phyloP scores from a whole-genome alignment of 306 rosid genomes.

The Mimosa bimucronata region DNA sequence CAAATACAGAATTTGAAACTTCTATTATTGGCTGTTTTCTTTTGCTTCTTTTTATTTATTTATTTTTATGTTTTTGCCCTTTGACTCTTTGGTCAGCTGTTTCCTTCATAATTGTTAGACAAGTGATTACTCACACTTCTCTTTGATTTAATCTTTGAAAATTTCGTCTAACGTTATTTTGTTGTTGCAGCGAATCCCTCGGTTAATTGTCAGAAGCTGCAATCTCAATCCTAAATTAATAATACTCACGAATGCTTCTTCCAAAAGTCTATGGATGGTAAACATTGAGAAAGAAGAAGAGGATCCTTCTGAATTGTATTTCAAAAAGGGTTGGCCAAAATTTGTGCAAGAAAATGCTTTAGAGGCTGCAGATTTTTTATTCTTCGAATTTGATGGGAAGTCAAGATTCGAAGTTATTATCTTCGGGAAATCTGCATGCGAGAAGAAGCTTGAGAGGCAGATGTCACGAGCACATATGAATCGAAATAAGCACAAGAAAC shows the following conservation, averaged over 20 bases:
- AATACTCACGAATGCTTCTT: background rate
- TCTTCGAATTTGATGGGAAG: conserved; percentile 11
- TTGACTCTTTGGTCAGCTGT: background rate
- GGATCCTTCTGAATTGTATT: background rate
- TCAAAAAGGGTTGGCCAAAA: background rate
- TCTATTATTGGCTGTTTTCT: background rate
- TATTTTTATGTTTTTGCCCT: background rate
- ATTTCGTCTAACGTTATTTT: background rate
- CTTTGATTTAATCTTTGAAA: too few species aligned
- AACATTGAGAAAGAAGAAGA: background rate
- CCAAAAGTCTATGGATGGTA: background rate
- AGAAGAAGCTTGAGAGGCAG: background rate
- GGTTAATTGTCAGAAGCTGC: background rate
- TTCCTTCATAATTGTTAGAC: background rate
- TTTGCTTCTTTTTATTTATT: too few species aligned
- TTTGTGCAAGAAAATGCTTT: conserved; percentile 5
- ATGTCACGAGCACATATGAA: background rate
- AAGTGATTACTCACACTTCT: background rate
- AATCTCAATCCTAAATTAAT: background rate
- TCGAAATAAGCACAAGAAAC: background rate
- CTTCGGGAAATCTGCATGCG: background rate
- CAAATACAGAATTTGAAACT: background rate
- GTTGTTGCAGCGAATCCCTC: background rate
- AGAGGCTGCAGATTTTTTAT: background rate
- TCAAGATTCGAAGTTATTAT: background rate